Evolutionary conservation across 2,329 filamentous ascomycete species (phyloP), one percentile per base, ranked within the genome.

Genomic region (Fusarium phyllophilum): DNA sequence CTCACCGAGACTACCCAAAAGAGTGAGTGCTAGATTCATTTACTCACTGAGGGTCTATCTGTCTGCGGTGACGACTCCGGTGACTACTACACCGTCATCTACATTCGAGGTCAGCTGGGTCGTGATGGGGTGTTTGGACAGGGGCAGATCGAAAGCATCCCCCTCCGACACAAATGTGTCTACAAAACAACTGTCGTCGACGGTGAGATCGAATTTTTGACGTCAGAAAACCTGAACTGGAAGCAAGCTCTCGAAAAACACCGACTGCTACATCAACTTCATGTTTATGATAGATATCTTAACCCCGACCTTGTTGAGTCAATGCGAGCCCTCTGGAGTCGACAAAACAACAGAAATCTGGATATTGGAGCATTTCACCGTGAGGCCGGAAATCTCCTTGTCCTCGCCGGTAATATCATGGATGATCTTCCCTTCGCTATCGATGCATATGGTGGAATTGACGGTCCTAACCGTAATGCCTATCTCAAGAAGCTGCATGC

Each of bases 81-180:
- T n/a, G 11, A 22, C 5, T 61, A 58, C 22, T 48, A 56, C 10
- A 68, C 62, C n/a, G 36, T 67, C 46, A 58, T 73, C 49, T 74
- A 64, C 29, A 73, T 66, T 24, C 59, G 68, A n/a, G 58, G 64
- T 13, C 12, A 58, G 14, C 33, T 15, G 5, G 44, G 60, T 31
- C 29, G 29, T 18, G 31, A 64, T 13, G 58, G 55, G 5, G 13
- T 18, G 6, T 31, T 59, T n/a, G 34, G 55, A n/a, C 34, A 46
- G n/a, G 68, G 70, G 7, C 46, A 36, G 12, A 55, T 72, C 18
- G 42, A 65, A n/a, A 38, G 29, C 12, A 18, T 62, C 6, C 36
- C 70, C 14, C 20, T 63, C 5, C 44, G 65, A 22, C 62, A 70
- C 48, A 42, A 68, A 15, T 73, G 66, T 20, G 45, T 73, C 10